Conservation (phyloP, 441 rosid species). For the Gossypium aridum region DNA sequence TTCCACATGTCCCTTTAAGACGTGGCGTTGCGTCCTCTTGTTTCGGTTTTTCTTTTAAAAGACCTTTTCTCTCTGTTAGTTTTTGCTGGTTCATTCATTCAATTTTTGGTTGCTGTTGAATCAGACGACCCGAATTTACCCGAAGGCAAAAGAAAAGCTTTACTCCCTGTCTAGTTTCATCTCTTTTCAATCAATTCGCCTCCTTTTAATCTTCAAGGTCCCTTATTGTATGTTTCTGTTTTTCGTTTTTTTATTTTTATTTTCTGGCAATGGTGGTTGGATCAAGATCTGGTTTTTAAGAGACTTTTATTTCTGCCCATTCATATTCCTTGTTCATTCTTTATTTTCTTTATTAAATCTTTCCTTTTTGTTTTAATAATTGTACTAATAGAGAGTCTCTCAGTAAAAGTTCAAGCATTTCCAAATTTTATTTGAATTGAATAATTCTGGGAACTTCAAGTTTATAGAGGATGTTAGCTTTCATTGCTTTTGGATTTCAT, state of each 20-base stretch:
- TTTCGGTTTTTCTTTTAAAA: slow-evolving; percentile 3
- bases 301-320: neutral
- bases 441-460: neutral
- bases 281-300: slow-evolving; percentile 7
- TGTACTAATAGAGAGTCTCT: neutral
- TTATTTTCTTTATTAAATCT: neutral
- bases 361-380: neutral
- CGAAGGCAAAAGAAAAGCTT: neutral
- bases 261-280: neutral
- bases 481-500: neutral
- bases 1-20: slow-evolving; percentile 8
- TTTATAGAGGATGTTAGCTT: neutral
- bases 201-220: neutral
- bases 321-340: neutral
- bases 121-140: neutral
- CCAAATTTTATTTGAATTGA: neutral
- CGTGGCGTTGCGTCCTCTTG: slow-evolving; percentile 22
- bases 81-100: neutral
- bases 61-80: slow-evolving; percentile 4
- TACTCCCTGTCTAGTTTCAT: neutral
- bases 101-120: neutral
- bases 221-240: neutral
- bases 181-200: neutral
- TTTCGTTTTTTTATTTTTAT: neutral
- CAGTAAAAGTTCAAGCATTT: neutral